Evolutionary conservation across 345 rosid species (phyloP).

Genomic region (Acer yangbiense): DNA sequence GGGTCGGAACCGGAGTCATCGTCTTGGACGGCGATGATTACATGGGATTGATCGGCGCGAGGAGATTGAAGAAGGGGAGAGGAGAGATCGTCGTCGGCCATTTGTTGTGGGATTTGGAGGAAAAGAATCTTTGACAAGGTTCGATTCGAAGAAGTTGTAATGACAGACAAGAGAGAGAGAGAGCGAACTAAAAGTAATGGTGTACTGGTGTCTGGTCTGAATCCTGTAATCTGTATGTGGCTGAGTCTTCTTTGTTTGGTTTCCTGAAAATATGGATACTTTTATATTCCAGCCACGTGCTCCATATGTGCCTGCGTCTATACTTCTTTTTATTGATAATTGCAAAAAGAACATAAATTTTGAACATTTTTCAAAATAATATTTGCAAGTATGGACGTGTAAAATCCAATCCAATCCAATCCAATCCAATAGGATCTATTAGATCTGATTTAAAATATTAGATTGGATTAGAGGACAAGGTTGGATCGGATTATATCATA

Average conservation of each 20-base stretch:
- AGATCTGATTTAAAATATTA: too few relatives aligned
- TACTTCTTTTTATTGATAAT: too few relatives aligned
- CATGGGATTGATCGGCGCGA: constrained; percentile 45
- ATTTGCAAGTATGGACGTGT: too few relatives aligned
- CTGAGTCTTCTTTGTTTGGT: background rate
- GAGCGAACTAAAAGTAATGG: too few relatives aligned
- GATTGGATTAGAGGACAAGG: too few relatives aligned
- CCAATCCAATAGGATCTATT: too few relatives aligned
- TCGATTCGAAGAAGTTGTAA: background rate
- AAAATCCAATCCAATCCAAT: too few relatives aligned
- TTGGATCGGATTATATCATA: too few relatives aligned
- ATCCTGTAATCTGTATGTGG: background rate
- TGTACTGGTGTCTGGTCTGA: background rate
- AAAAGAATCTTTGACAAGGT: constrained; percentile 11
- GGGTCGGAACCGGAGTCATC: constrained; percentile 23
- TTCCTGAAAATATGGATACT: background rate
- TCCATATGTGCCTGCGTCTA: background rate
- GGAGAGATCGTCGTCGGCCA: constrained; percentile 59
- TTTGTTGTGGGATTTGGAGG: constrained; percentile 24
- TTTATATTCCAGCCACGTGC: background rate
- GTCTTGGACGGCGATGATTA: constrained; percentile 48
- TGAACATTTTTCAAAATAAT: too few relatives aligned
- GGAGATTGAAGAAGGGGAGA: constrained; percentile 55
- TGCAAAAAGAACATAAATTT: too few relatives aligned
- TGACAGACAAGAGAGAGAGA: background rate